Evolutionary conservation across 306 rosid species (phyloP).

Genomic region (Cucurbita ficifolia): DNA sequence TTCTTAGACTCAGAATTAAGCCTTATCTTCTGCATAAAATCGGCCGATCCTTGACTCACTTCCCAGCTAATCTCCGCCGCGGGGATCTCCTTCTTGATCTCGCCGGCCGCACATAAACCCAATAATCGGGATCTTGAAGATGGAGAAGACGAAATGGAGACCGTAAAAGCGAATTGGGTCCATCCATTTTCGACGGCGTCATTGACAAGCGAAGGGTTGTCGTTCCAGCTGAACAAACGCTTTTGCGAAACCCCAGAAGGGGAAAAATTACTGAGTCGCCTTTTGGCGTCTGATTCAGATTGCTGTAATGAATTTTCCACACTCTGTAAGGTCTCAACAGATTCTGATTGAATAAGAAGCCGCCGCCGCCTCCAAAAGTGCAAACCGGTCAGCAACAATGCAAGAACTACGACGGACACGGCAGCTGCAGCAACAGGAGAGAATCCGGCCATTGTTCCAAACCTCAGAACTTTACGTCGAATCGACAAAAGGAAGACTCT

Average conservation of each 20-base stretch:
- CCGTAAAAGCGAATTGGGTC: slow-evolving; percentile 67
- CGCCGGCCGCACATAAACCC: slow-evolving; percentile 40
- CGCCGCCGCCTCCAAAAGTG: slow-evolving; percentile 11
- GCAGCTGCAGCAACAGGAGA: slow-evolving; percentile 20
- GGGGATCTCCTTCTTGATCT: slow-evolving; percentile 32
- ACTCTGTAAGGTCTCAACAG: background rate
- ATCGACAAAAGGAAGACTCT: background rate
- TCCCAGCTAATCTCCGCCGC: slow-evolving; percentile 74
- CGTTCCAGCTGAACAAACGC: slow-evolving; percentile 53
- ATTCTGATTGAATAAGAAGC: background rate
- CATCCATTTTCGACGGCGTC: slow-evolving; percentile 94
- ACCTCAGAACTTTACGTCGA: background rate
- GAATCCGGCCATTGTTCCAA: slow-evolving; percentile 21
- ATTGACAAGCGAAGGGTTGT: slow-evolving; percentile 48
- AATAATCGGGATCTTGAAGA: slow-evolving; percentile 38
- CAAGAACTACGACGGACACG: slow-evolving; percentile 4
- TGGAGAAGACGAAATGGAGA: slow-evolving; percentile 18
- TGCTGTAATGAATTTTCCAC: slow-evolving; percentile 10
- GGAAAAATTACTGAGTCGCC: slow-evolving; percentile 20
- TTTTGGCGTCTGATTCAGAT: slow-evolving; percentile 20
- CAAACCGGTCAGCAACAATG: slow-evolving; percentile 2
- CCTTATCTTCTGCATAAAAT: slow-evolving; percentile 79
- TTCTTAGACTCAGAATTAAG: slow-evolving; percentile 57
- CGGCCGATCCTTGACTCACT: slow-evolving; percentile 52
- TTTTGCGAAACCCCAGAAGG: slow-evolving; percentile 36